Evolutionary conservation across 106 monocot species (phyloP).

Genomic region (Hemerocallis citrina): DNA sequence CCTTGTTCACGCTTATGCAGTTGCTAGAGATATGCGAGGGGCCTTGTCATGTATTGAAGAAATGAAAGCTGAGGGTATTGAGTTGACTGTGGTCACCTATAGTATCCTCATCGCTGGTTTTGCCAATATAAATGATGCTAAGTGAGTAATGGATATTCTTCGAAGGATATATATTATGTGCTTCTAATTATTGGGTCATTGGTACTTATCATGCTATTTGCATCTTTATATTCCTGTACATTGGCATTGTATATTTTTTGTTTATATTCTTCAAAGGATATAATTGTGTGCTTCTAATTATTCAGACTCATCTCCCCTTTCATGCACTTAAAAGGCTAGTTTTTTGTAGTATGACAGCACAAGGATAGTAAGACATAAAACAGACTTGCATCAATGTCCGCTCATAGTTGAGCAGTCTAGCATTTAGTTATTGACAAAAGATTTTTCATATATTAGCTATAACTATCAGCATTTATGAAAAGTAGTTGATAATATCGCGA

Average conservation of each 20-base stretch:
- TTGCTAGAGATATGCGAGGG: conserved; percentile 98
- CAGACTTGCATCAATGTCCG: no score
- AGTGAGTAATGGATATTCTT: conserved; percentile 49
- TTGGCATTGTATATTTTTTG: neutral
- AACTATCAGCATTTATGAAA: no score
- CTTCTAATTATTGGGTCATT: neutral
- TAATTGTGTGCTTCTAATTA: no score
- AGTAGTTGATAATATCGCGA: no score
- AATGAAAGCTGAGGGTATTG: conserved; percentile 84
- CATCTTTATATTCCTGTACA: neutral
- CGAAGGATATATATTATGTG: neutral
- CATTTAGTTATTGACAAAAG: no score
- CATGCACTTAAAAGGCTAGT: no score
- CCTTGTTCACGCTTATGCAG: conserved; percentile 99
- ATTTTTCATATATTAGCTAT: no score
- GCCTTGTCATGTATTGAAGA: conserved; percentile 84
- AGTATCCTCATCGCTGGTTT: conserved; percentile 86
- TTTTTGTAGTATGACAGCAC: no score
- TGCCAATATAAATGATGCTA: conserved; percentile 57
- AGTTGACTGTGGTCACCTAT: conserved; percentile 85
- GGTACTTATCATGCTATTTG: neutral
- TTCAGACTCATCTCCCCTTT: no score
- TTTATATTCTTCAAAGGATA: no score
- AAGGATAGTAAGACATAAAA: no score
- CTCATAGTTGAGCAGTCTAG: no score